Percentiles rank a stretch among this genome's conserved stretches.
phyloP scores from a whole-genome alignment of 495 filamentous ascomycete genomes.

The Penicillium cataractarum region DNA sequence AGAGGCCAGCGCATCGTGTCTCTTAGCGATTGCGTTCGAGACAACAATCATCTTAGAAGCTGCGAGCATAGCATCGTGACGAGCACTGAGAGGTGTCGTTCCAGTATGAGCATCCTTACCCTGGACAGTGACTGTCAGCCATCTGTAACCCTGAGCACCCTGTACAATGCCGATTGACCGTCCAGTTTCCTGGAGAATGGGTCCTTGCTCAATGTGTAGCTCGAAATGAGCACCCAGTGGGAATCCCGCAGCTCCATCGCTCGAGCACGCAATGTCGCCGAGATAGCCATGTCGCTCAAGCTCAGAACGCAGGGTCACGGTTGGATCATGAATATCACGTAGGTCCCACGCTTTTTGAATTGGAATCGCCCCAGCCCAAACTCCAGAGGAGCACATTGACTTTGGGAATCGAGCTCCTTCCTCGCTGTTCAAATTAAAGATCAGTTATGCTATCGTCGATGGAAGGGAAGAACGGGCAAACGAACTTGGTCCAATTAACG shows the following conservation, averaged over 20 bases:
- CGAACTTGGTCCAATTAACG: slow-evolving; percentile 74
- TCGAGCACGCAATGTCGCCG: slow-evolving; percentile 47
- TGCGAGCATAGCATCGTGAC: slow-evolving; percentile 63
- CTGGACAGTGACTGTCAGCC: slow-evolving; percentile 62
- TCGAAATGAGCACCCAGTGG: slow-evolving; percentile 75
- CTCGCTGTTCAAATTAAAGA: slow-evolving; percentile 45
- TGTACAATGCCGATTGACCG: slow-evolving; percentile 67
- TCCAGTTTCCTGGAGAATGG: slow-evolving; percentile 60
- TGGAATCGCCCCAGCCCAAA: slow-evolving; percentile 69
- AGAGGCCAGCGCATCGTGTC: slow-evolving; percentile 57
- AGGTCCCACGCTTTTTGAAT: slow-evolving; percentile 62
- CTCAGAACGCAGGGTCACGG: slow-evolving; percentile 56
- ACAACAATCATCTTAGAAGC: slow-evolving; percentile 67
- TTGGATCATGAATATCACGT: slow-evolving; percentile 53
- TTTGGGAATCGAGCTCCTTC: slow-evolving; percentile 79
- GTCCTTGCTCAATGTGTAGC: slow-evolving; percentile 79
- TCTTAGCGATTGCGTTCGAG: slow-evolving; percentile 61
- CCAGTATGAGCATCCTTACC: slow-evolving; percentile 74
- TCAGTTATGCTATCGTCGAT: neutral
- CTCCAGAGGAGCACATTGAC: slow-evolving; percentile 74
- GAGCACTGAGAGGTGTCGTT: slow-evolving; percentile 61
- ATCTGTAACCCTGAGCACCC: slow-evolving; percentile 64
- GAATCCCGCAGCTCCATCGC: slow-evolving; percentile 37
- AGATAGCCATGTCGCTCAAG: slow-evolving; percentile 71
- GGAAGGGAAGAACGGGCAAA: neutral